Base-by-base conservation (phyloP, 306 rosid species). In the Trifolium fragiferum region DNA sequence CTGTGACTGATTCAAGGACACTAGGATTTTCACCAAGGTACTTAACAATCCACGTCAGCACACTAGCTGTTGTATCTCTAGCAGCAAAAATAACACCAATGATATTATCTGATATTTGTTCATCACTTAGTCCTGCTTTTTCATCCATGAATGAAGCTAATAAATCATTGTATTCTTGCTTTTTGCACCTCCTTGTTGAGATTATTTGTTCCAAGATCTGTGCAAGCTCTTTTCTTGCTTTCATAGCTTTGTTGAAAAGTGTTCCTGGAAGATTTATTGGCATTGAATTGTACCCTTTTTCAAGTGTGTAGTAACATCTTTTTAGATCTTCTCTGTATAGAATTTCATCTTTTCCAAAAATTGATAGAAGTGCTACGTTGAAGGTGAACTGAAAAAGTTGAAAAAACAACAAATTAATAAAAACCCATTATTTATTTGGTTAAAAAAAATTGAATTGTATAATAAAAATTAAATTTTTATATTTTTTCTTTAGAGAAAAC, bases 211-310 rank as follows among this genome's bases (percentile, higher is more conserved):
- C 89, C 40, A 92, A 58, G 78, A 89, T 94, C 80, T 84, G 79
- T 16, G 90, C 88, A 0, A 94, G 88, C 78, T 92, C 93, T 76
- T 90, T 87, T 57, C 99, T 92, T 4, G 97, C 97, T 72, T 88
- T 92, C 97, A 94, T 94, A 18, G 99, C 85, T 69, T 89, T 86
- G 87, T 90, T 85, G 83, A 92, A 94, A 14, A 92, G 96, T 58
- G 99, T 92, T 12, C 98, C 93, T 0, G 96, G 98, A 16, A 94
- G 64, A 59, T 92, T 92, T 23, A 94, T 83, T 16, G 97, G 91
- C 99, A 94, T 94, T 66, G 99, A 94, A 72, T 94, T 94, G 88
- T 94, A 94, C 16, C 96, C 98, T 83, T 84, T 88, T 72, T 94
- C 99, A 2, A 94, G 86, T 44, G 81, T 86, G 92, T 82, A 89